Evolutionary conservation across 192 early-diverging fungal species (phyloP), one percentile per base, ranked within the genome.

Genomic region (Dimargaris xerosporica): DNA sequence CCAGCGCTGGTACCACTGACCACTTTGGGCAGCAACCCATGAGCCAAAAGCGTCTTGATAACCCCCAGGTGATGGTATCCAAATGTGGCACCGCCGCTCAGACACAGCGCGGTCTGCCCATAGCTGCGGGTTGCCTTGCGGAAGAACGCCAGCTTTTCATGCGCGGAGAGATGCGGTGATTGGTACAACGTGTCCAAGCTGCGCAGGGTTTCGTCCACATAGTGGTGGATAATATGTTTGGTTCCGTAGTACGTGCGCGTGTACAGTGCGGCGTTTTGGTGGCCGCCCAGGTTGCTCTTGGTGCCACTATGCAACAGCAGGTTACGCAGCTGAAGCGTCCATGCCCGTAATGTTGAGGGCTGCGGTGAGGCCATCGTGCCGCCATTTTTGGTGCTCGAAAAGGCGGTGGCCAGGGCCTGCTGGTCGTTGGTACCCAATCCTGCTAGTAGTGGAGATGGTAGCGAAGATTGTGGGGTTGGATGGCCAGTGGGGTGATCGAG

Each of bases 1-100:
- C 79, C 79, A 29, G 86, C 85, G 58, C 77, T 80, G 9, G 90
- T 90, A 15, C 90, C 90, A 9, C 87, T 88, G 55, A 92, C 81
- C 23, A 92, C 84, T 0, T 76, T 71, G 5, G 90, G 90, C 29
- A 92, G 68, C 23, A 87, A 48, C 17, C 73, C 69, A 28, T 81
- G 69, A 44, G 89, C 81, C 59, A 87, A 79, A 52, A 92, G 65
- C 0, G 90, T 81, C 41, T 83, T 79, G 13, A 84, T 71, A 12
- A 90, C 84, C 13, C 90, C 90, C 21, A 86, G 60, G 66, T 80
- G 84, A 64, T 79, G 83, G 66, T 85, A 85, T 5, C 82, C 83
- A 58, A 83, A 85, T 30, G 75, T 72, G 23, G 81, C 89, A 53
- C 89, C 88, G 34, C 90, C 90, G 10, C 83, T 86, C 21, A 91